Base-by-base conservation (phyloP, 306 rosid species). In the Geum urbanum region DNA sequence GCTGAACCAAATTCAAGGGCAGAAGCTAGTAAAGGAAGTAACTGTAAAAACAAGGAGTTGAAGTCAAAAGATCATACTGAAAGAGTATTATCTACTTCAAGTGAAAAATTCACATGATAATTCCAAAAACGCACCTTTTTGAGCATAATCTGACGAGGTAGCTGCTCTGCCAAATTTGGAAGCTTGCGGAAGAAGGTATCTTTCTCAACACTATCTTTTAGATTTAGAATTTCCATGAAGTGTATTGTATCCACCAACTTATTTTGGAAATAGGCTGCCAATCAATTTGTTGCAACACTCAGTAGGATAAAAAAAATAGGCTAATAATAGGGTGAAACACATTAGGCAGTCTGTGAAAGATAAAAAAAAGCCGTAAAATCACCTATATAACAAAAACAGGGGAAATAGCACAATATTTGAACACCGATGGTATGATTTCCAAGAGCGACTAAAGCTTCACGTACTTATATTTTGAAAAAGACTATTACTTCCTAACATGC, bases 1-100 rank as follows among this genome's bases (percentile, higher is more conserved):
- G 97, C 97, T 84, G 99, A 91, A 84, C 97, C 97, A 87, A 89
- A 95, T 86, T 95, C 99, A 80, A 95, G 97, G 79, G 96, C 81
- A 80, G 99, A 95, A 84, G 96, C 97, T 85, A 95, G 84, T 79
- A 91, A 83, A 80, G 99, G 99, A 82, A 95, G 89, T 73, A 95
- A 86, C 99, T 95, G 97, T 74, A 70, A 72, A 82, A 76, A 64
- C 80, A 75, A 79, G 67, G 76, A 81, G 77, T 77, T 9, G 59
- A 75, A n/a, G n/a, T 65, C 76, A 84, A 50, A 66, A 74, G 59
- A 20, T 76, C 58, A 67, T 68, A 50, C 72, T 70, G 8, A 69
- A 71, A 77, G n/a, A 47, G 11, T 5, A 52, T 41, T 22, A 51
- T 16, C 72, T 2, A 55, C 48, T 63, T 70, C n/a, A 66, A 76